Base-by-base conservation (phyloP, 2,329 filamentous ascomycete species). In the Alternaria arbusti region DNA sequence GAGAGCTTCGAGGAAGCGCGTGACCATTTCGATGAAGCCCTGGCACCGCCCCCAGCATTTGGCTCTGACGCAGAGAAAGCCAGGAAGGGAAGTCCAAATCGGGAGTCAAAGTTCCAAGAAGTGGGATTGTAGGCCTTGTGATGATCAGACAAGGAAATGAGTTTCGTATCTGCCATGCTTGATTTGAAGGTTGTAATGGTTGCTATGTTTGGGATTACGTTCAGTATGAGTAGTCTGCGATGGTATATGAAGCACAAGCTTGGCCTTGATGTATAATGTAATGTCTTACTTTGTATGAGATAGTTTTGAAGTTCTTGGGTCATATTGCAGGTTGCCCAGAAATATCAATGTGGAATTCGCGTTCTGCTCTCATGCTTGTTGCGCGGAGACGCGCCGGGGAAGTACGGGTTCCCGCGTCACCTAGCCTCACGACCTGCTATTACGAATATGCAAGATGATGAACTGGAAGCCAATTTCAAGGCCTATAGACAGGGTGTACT, bases 1-100 rank as follows among this genome's bases (percentile, higher is more conserved):
- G 73, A 84, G 6, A 84, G 86, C 46, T 84, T 85, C 57, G 85
- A 88, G 60, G 86, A 88, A 75, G 84, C 82, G 10, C 80, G 80
- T 62, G 84, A 86, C 69, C 74, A 76, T 46, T 84, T 85, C 61
- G 84, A 87, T 65, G 82, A 85, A 68, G 79, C 74, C 40, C 71
- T 79, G 20, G 76, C 70, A 23, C 81, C 82, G 40, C 79, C 80
- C 15, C 80, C 81, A 40, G 79, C 73, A 32, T 82, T 83, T 44
- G 68, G 69, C 9, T 68, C 69, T 26, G 68, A 72, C 9, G 60
- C 65, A 4, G 75, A 75, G 20, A 69, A 68, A 20, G 67, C 57
- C 20, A 68, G 70, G 17, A 73, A 72, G 32, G 71, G 74, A n/a
- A 79, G 74, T 51, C 73, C 76, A 13, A 70, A 58, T 17, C 69